These are phyloP conservation scores for Leishmania lainsoni DNA, from an alignment of 208 protist genomes.

Conservation along the genomic window DNA sequence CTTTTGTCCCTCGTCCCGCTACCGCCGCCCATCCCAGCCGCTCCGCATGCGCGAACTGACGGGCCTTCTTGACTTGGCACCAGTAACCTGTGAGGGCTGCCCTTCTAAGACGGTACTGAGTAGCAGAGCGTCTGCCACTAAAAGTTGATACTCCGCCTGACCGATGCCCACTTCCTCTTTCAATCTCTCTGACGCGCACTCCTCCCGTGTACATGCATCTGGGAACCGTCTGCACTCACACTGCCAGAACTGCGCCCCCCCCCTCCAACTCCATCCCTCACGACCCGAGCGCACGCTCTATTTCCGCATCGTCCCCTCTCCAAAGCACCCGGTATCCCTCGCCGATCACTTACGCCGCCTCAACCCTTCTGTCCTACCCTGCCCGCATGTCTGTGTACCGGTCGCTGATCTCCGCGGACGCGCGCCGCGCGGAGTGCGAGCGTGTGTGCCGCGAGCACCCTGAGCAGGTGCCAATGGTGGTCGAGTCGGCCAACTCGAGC, in stretches of 20 bases:
- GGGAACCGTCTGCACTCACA: background rate
- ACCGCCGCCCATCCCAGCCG: background rate
- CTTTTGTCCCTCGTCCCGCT: background rate
- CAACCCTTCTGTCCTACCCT: background rate
- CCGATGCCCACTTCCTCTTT: background rate
- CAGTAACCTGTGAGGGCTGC: background rate
- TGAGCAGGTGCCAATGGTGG: conserved; percentile 16
- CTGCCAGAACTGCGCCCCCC: background rate
- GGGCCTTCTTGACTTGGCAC: background rate
- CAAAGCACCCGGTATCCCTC: background rate
- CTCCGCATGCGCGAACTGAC: background rate
- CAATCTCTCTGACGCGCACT: background rate
- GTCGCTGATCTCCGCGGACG: conserved; percentile 5
- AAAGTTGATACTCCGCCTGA: background rate
- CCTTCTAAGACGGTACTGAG: background rate
- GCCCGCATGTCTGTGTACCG: conserved; percentile 13
- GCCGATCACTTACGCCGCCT: background rate
- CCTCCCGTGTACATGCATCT: background rate
- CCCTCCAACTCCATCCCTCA: too few species aligned
- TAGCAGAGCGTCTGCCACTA: background rate
- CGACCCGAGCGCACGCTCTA: background rate
- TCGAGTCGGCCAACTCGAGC: conserved; percentile 20
- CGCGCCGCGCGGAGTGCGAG: conserved; percentile 20
- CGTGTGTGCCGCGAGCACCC: conserved; percentile 21
- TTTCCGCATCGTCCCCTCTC: background rate